phyloP scores from a whole-genome alignment of 1,139 yeast species.

The Pichia sp. region DNA sequence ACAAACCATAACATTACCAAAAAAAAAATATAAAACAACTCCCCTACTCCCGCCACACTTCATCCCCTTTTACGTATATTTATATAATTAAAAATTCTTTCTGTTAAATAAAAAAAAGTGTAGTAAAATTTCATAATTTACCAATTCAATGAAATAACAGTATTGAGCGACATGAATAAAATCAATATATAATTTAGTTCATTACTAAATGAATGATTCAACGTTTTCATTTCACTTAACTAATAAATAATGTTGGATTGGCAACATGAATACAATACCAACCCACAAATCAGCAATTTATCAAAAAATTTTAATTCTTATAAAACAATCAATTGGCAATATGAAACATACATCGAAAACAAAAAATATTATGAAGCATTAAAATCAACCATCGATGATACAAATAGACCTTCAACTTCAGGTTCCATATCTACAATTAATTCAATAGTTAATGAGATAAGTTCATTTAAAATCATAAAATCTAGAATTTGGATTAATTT shows the following conservation, averaged over 20 bases:
- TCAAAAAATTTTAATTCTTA: constrained; percentile 50
- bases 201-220: no score
- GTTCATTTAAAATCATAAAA: constrained; percentile 9
- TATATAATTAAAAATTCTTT: background rate
- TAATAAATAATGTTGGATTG: constrained; percentile 4
- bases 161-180: background rate
- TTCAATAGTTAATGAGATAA: constrained; percentile 9
- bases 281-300: constrained; percentile 7
- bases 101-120: background rate
- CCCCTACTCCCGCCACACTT: background rate
- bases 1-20: background rate
- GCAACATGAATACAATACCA: constrained; percentile 10
- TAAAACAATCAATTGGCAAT: constrained; percentile 77
- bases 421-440: background rate
- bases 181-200: background rate
- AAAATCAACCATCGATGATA: background rate
- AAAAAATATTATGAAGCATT: constrained; percentile 29
- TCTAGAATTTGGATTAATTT: constrained; percentile 36
- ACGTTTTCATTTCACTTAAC: background rate
- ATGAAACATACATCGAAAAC: constrained; percentile 63
- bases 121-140: background rate
- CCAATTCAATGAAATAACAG: no score
- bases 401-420: background rate
- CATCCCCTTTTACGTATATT: background rate
- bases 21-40: background rate